Base-by-base conservation (phyloP, 768 basidiomycete species). In the Leccinum uliginosum region DNA sequence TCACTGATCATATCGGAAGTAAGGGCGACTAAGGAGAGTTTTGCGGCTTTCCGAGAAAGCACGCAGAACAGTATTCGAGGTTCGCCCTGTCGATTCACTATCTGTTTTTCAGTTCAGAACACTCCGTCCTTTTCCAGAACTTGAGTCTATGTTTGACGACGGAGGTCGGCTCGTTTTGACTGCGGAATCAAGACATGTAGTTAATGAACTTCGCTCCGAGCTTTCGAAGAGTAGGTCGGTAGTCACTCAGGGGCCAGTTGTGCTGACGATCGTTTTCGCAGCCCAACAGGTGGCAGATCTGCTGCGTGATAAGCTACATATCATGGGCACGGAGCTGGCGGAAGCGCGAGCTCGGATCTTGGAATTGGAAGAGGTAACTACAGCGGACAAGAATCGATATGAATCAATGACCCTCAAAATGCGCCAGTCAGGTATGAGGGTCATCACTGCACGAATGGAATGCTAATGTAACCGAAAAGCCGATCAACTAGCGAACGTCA, bases 281-380 rank as follows among this genome's bases (percentile, higher is more conserved):
- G 79, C 77, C n/a, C 73, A 77, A 55, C 77, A 80, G 66, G 79
- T 80, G 38, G 71, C 75, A 27, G 77, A 80, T 50, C 61, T 80
- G n/a, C 71, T 80, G 6, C 78, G 79, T 14, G 77, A 79, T 50
- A 76, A 77, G 56, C 64, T 80, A 4, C 72, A 77, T 40, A 67
- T 66, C 19, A 71, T 78, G 59, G 74, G 76, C 12, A 64, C 73
- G 6, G 77, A 80, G 38, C 61, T 80, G 3, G 66, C 73, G n/a
- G 78, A 79, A 57, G 71, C 77, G 1, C 76, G 71, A 54, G 61
- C 65, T 40, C 76, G 75, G 10, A 62, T 75, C 14, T 48, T 62
- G 5, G 77, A 79, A 27, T 64, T 80, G 7, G 78, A 80, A 59
- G 62, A 51, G 5, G 53, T 50, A 43, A 50, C 51, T 51, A 56